These are phyloP conservation scores for Trichoderma oligosporum DNA, from an alignment of 2,329 filamentous ascomycete species.

Conservation along the genomic window DNA sequence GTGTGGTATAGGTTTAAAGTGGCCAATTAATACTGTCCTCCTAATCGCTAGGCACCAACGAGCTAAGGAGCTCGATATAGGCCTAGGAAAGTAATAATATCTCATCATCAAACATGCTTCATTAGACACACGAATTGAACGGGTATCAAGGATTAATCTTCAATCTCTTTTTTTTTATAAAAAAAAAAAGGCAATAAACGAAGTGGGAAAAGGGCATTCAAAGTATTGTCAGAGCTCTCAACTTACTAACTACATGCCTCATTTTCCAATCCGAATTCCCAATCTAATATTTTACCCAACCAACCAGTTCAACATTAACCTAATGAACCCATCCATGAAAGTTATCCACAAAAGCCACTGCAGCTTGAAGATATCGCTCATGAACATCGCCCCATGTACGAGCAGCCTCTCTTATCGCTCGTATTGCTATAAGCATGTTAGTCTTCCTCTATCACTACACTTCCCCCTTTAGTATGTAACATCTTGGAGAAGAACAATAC, in stretches of 20 bases:
- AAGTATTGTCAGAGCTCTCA: too few species aligned
- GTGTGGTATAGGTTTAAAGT: not conserved
- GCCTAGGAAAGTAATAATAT: too few species aligned
- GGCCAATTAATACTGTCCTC: not conserved
- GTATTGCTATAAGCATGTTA: conserved; percentile 50
- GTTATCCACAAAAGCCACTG: conserved; percentile 68
- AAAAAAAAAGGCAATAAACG: too few species aligned
- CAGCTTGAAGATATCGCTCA: conserved; percentile 62
- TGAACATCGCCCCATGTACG: conserved; percentile 70
- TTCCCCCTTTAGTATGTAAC: not conserved
- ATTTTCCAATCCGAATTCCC: too few species aligned
- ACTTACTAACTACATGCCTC: not conserved
- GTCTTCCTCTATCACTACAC: not conserved
- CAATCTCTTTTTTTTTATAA: too few species aligned
- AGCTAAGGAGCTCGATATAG: not conserved
- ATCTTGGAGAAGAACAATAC: conserved; percentile 39
- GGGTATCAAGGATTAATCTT: too few species aligned
- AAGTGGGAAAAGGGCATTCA: too few species aligned
- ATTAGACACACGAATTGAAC: not conserved
- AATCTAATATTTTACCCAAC: not conserved
- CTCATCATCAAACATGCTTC: too few species aligned
- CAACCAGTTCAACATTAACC: too few species aligned
- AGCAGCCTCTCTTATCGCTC: conserved; percentile 70
- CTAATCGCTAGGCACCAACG: not conserved
- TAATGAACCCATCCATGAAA: conserved; percentile 61